Conservation (phyloP, 768 basidiomycete genomes). For the Lactifluus piperatus region DNA sequence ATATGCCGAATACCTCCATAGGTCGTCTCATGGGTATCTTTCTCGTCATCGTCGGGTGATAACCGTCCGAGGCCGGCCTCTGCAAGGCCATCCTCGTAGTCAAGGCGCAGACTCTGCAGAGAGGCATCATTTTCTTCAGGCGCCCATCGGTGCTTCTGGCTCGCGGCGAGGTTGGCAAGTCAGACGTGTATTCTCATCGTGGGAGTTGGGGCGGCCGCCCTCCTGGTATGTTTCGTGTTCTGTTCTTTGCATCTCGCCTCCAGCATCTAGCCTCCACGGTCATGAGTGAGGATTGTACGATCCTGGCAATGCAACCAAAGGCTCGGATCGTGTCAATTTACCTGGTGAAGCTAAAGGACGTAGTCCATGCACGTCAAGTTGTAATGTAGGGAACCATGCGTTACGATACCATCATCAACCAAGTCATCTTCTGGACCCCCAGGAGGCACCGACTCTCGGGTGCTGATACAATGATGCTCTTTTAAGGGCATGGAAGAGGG, state of each 20-base stretch:
- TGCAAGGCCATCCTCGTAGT: constrained; percentile 24
- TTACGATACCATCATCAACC: constrained; percentile 33
- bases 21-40: constrained; percentile 17
- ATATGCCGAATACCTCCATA: constrained; percentile 56
- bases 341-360: constrained; percentile 11
- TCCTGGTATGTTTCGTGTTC: constrained; percentile 34
- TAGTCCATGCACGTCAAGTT: constrained; percentile 22
- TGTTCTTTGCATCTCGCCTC: background rate
- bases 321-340: background rate
- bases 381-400: constrained; percentile 32
- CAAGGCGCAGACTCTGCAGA: constrained; percentile 2
- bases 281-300: constrained; percentile 2
- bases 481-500: constrained; percentile 50
- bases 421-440: constrained; percentile 20
- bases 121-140: background rate
- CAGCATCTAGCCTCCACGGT: too few species aligned
- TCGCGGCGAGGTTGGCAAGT: constrained; percentile 15
- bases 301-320: background rate
- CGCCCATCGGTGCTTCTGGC: constrained; percentile 5
- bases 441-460: constrained; percentile 26
- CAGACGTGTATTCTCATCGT: constrained; percentile 35
- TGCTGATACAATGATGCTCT: constrained; percentile 45
- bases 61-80: constrained; percentile 14
- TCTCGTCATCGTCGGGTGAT: constrained; percentile 26
- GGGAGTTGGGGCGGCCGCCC: constrained; percentile 32